Evolutionary conservation across 768 basidiomycete species (phyloP), one percentile per base, ranked within the genome.

Genomic region (Pleurotus ostreatus): DNA sequence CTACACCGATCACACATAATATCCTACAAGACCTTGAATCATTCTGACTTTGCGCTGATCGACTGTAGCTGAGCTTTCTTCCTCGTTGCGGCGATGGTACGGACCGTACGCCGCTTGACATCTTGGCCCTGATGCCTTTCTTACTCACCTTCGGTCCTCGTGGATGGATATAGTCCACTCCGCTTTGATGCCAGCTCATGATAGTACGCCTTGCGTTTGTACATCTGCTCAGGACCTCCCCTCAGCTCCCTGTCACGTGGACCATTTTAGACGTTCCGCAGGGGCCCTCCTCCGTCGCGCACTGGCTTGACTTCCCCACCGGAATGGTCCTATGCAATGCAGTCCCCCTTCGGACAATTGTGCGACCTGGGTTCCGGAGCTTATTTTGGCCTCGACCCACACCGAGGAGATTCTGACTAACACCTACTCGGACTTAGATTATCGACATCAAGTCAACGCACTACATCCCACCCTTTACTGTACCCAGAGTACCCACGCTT

Each of bases 111-210:
- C 48, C 48, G 22, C 22, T 49, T 26, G 37, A 3, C 48, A 9
- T 49, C 25, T 34, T 49, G 48, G n/a, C 48, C 48, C 48, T 49
- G 48, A 49, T 38, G n/a, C 48, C 48, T 38, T 49, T 15, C 30
- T 34, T 26, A 7, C 18, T n/a, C 48, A 26, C 13, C 13, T 49
- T 49, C 48, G 15, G 23, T 34, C 48, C 48, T 49, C 48, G 48
- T 49, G 48, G 48, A 26, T 20, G 16, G 11, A n/a, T 11, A 49
- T 34, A 18, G 48, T 49, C 48, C 48, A 49, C 48, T 49, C 48
- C 48, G 48, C 48, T 49, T 49, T 38, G 30, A 49, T 49, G 48
- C 48, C 48, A 49, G 20, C 26, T 26, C 48, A 49, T 49, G 48
- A 49, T 49, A 49, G 48, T 34, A 20, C 48, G 13, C 48, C 48